A percentile compares a stretch with the other conserved stretches of the same genome.
Conservation (phyloP, 306 rosid species). For the Castanospermum australe region DNA sequence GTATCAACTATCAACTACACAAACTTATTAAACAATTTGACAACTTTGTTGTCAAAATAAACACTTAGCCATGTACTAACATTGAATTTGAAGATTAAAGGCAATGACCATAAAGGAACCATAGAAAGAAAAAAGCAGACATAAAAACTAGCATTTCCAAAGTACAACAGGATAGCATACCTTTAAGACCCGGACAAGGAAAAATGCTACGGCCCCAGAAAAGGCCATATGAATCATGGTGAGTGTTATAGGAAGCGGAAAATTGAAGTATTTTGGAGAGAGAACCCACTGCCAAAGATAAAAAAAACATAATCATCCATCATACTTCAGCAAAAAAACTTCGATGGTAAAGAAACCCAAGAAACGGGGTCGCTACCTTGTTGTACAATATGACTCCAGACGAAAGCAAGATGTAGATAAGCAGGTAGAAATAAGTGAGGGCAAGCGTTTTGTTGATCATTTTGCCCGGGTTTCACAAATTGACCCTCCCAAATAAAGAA, state of each 20-base stretch:
- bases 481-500: background rate
- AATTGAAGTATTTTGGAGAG: constrained; percentile 90
- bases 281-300: constrained; percentile 78
- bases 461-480: constrained; percentile 16
- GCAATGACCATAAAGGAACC: background rate
- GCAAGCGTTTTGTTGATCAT: constrained; percentile 78
- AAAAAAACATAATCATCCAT: background rate
- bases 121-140: background rate
- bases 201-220: constrained; percentile 88
- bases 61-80: background rate
- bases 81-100: background rate
- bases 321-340: background rate
- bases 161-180: constrained; percentile 37
- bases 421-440: constrained; percentile 79
- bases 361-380: constrained; percentile 51
- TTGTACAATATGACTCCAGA: constrained; percentile 92
- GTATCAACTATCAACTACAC: background rate
- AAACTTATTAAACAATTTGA: background rate
- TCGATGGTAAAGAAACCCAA: background rate
- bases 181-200: constrained; percentile 91
- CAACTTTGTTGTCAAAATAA: background rate
- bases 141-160: background rate
- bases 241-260: constrained; percentile 88
- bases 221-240: constrained; percentile 93
- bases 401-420: constrained; percentile 80